Evolutionary conservation across 23 red algal species (phyloP), one percentile per base, ranked within the genome.

Genomic region (Gracilaria domingensis): DNA sequence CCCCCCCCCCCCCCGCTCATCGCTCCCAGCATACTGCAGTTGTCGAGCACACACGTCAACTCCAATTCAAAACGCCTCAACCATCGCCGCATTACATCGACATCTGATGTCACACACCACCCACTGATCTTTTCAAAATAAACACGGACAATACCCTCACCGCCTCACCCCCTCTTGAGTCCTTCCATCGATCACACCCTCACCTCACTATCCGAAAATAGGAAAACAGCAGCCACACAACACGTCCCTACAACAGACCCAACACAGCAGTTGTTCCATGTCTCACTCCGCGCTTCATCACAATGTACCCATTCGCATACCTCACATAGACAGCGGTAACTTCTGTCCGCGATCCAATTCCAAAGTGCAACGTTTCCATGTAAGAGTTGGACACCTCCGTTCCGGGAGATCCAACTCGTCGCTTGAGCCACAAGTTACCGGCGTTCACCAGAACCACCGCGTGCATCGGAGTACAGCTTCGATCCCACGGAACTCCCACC

Each of bases 331-430:
- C 67, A 23, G 39, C 51, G 8, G 75, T 81, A 21, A 62, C 49
- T 42, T 17, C 69, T 16, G 58, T 54, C n/a, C 67, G 51, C 24
- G 67, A 37, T 23, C 90, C 90, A 8, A 86, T 18, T 23, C 90
- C 90, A 53, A 93, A 93, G 70, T 93, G 90, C 49, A 86, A 36
- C 14, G 59, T 79, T 8, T 93, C 83, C 54, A 93, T 28, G 40
- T 82, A 66, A 37, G 67, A 79, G n/a, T 75, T 78, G 47, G 59
- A 69, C 55, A 88, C 69, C 67, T 64, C 51, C 51, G 70, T 62
- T 20, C 90, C 90, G 0, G 81, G 72, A 4, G 80, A 79, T 18
- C 90, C 90, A 2, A 93, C 87, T 17, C 87, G 87, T 39, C 87
- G 71, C 14, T 32, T 54, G 6, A 71, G 37, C 87, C 45, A 59